Evolutionary conservation across 495 filamentous ascomycete genomes (phyloP), one percentile per base, ranked within the genome.

Genomic region (Lophium mytilinum): DNA sequence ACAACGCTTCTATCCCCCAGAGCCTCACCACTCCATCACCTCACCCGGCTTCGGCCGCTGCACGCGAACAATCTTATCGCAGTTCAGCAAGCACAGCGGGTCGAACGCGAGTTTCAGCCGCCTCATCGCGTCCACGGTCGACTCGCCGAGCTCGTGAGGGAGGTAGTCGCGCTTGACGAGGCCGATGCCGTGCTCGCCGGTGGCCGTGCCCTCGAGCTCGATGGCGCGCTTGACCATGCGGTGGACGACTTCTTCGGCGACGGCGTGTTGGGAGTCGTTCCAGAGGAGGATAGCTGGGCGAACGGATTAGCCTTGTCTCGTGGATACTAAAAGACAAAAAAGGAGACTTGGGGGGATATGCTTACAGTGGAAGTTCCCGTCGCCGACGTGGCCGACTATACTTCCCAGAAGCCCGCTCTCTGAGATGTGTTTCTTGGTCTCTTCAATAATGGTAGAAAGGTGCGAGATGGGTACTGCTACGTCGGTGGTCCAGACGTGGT

Each of bases 171-270:
- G 75, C 75, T 92, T 92, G 51, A 90, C 83, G 30, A 92, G 71
- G 11, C 88, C 88, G 34, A 92, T 81, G 43, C 88, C 88, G 64
- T 92, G 88, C 71, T 92, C 88, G 12, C 88, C 88, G 9, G 88
- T 90, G 4, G 89, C 85, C 1, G 88, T 92, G 8, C 88, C 88
- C 65, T 92, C 88, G 74, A 90, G 81, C 72, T 87, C 84, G 18
- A 91, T 80, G 5, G 88, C 88, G 48, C 86, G 75, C 76, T 89
- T 89, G 36, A 91, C 86, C 88, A 92, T 91, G 21, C 85, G 75
- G 62, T 89, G 85, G 18, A 92, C 86, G 8, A 89, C 68, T n/a
- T 75, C 79, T 66, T 88, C 84, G 3, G 83, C 85, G 35, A 77
- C 73, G 57, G 73, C 73, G 48, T 83, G 74, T 68, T 90, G 81